phyloP scores from a whole-genome alignment of 2,329 filamentous ascomycete genomes.

The Acrocalymma vagum region DNA sequence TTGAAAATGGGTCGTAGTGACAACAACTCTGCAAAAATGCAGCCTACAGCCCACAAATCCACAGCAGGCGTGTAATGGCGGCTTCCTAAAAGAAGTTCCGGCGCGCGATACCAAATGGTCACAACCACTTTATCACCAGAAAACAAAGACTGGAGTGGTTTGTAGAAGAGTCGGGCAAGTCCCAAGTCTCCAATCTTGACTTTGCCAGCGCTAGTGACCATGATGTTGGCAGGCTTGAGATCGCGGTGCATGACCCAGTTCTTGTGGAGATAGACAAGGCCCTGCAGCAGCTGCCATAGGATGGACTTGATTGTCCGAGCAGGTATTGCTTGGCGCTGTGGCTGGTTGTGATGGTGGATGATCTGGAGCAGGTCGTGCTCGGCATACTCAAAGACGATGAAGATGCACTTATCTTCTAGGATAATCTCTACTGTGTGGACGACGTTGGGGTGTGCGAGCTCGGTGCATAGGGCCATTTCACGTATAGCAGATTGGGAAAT shows the following conservation, averaged over 20 bases:
- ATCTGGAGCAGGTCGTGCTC: constrained; percentile 98
- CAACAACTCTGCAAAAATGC: constrained; percentile 94
- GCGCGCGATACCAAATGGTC: constrained; percentile 98
- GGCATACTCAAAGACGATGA: constrained; percentile 99
- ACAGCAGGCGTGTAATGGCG: constrained; percentile 98
- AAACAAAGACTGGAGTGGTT: constrained; percentile 90
- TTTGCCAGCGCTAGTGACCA: constrained; percentile 89
- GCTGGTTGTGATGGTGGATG: constrained; percentile 95
- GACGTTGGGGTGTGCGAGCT: constrained; percentile 87
- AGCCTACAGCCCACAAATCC: constrained; percentile 97
- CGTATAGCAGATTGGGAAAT: constrained; percentile 97
- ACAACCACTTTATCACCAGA: constrained; percentile 97
- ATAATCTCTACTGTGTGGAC: constrained; percentile 95
- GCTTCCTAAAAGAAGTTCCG: constrained; percentile 88
- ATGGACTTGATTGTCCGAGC: constrained; percentile 90
- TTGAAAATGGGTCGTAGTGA: constrained; percentile 96
- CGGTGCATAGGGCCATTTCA: constrained; percentile 96
- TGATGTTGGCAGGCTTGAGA: constrained; percentile 97
- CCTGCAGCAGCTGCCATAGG: constrained; percentile 94
- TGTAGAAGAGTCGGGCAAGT: constrained; percentile 90
- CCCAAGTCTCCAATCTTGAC: constrained; percentile 96
- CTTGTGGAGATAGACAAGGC: constrained; percentile 90
- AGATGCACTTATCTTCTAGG: constrained; percentile 98
- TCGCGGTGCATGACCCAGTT: constrained; percentile 98
- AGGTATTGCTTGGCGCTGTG: constrained; percentile 86